These are phyloP conservation scores for Penicillium griseofulvum DNA, from an alignment of 2,329 filamentous ascomycete species.

Conservation along the genomic window DNA sequence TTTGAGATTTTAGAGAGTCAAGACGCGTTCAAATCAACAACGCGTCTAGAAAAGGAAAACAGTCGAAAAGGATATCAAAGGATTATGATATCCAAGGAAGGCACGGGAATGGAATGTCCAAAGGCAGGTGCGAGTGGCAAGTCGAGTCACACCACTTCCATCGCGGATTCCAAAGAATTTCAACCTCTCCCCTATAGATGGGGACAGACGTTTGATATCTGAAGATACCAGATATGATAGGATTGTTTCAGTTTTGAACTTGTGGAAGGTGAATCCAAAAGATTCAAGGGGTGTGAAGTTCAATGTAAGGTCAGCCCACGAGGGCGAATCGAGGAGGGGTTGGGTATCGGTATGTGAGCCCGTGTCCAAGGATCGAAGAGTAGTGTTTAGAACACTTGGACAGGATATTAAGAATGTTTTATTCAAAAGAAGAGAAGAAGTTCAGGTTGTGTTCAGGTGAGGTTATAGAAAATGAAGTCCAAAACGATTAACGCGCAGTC, in stretches of 20 bases:
- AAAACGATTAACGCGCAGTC: slow-evolving; percentile 13
- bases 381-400: not conserved
- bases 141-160: slow-evolving; percentile 8
- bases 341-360: not conserved
- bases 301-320: slow-evolving; percentile 17
- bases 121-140: slow-evolving; percentile 4
- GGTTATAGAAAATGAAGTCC: not conserved
- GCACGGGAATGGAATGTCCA: slow-evolving; percentile 4
- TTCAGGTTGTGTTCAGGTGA: not conserved
- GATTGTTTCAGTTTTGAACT: slow-evolving; percentile 13
- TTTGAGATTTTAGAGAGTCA: not conserved
- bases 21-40: slow-evolving; percentile 1
- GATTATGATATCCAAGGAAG: not conserved
- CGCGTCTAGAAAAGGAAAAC: not conserved
- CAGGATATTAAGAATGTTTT: not conserved
- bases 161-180: slow-evolving; percentile 3
- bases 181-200: not conserved
- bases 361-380: not conserved
- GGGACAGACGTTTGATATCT: too few species aligned
- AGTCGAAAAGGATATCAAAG: not conserved
- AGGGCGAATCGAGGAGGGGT: slow-evolving; percentile 15
- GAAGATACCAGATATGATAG: not conserved
- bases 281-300: slow-evolving; percentile 15
- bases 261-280: not conserved
- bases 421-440: not conserved